Percentiles rank a stretch among this genome's conserved stretches.
Conservation (phyloP, 1,284 basidiomycete genomes). For the Ceratobasidium sp. region DNA sequence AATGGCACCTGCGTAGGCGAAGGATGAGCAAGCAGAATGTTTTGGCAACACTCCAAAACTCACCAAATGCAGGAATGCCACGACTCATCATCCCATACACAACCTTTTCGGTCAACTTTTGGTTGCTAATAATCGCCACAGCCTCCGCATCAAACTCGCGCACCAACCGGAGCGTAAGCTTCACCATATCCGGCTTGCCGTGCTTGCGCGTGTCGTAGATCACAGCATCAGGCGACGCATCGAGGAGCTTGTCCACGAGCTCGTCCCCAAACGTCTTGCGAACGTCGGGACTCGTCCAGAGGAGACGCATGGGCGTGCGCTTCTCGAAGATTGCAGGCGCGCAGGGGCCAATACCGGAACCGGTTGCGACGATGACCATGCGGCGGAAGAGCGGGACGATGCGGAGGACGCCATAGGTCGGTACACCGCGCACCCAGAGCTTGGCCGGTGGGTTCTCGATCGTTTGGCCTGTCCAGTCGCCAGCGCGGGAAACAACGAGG, state of each 20-base stretch:
- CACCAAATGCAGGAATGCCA: conserved; percentile 72
- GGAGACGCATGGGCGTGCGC: conserved; percentile 66
- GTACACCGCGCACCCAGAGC: conserved; percentile 56
- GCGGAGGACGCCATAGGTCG: conserved; percentile 70
- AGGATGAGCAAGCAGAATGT: neutral
- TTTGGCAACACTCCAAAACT: neutral
- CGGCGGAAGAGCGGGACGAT: conserved; percentile 70
- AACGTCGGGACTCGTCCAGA: conserved; percentile 73
- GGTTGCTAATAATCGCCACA: conserved; percentile 71
- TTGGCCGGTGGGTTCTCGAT: conserved; percentile 67
- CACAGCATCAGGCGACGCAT: conserved; percentile 67
- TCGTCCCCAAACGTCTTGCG: conserved; percentile 71
- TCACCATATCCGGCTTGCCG: conserved; percentile 74
- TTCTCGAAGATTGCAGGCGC: conserved; percentile 68
- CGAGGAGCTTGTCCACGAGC: conserved; percentile 68
- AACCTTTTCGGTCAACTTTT: conserved; percentile 70
- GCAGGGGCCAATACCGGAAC: conserved; percentile 73
- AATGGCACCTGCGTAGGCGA: conserved; percentile 45
- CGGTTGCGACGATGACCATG: conserved; percentile 71
- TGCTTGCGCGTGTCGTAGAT: conserved; percentile 71
- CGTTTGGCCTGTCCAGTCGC: conserved; percentile 71
- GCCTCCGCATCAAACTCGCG: conserved; percentile 73
- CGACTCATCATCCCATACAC: conserved; percentile 59
- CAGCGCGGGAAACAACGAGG: conserved; percentile 69
- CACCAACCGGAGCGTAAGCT: conserved; percentile 61